phyloP scores from a whole-genome alignment of 1,139 yeast species.

The Diutina sp. region DNA sequence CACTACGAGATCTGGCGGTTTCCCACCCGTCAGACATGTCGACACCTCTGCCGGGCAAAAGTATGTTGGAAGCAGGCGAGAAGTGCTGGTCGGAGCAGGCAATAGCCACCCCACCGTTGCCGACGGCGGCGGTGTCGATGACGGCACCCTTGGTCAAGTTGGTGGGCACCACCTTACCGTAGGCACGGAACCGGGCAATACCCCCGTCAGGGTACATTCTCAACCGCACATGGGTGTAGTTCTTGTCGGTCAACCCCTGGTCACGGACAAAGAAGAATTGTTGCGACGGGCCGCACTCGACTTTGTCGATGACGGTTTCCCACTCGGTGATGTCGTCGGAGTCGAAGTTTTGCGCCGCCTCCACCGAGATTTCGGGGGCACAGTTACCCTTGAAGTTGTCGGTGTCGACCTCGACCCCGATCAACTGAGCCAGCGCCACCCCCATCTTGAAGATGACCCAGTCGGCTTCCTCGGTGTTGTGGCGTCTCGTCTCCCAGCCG shows the following conservation, averaged over 20 bases:
- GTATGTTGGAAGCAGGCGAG: conserved; percentile 77
- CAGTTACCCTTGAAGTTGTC: conserved; percentile 91
- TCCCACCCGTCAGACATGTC: conserved; percentile 99
- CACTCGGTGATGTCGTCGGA: conserved; percentile 31
- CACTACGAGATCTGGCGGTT: conserved; percentile 74
- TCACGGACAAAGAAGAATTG: conserved; percentile 68
- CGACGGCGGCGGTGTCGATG: conserved; percentile 70
- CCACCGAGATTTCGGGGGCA: conserved; percentile 82
- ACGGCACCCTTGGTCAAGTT: conserved; percentile 33
- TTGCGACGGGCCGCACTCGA: conserved; percentile 82
- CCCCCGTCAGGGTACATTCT: conserved; percentile 97
- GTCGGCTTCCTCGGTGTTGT: conserved; percentile 71
- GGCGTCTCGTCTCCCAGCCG: conserved; percentile 97
- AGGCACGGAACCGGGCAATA: conserved; percentile 83
- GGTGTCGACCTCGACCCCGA: conserved; percentile 84
- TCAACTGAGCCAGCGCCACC: conserved; percentile 64
- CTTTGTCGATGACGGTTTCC: conserved; percentile 55
- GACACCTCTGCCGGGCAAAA: conserved; percentile 86
- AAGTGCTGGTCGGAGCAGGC: conserved; percentile 83
- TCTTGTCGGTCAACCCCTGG: conserved; percentile 33
- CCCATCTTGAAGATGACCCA: conserved; percentile 80
- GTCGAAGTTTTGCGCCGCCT: conserved; percentile 38
- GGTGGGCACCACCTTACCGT: conserved; percentile 68
- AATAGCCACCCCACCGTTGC: conserved; percentile 82
- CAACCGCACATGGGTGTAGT: conserved; percentile 69